A percentile compares a stretch with the other conserved stretches of the same genome.
phyloP scores from a whole-genome alignment of 2,329 filamentous ascomycete genomes.

The Zymoseptoria passerinii region DNA sequence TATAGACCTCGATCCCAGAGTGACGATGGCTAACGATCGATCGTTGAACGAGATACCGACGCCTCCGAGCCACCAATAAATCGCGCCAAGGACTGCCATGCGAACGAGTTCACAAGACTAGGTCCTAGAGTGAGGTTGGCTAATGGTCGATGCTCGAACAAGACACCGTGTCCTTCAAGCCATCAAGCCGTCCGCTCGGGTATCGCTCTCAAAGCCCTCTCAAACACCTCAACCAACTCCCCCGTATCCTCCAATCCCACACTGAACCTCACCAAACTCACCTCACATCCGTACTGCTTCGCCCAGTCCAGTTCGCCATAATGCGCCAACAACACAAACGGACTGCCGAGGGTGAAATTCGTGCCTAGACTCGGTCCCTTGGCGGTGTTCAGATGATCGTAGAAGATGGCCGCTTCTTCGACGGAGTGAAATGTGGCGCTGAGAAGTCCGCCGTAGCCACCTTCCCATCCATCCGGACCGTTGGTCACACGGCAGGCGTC shows the following conservation, averaged over 20 bases:
- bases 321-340: constrained; percentile 86
- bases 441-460: constrained; percentile 79
- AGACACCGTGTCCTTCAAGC: too few species aligned
- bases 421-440: constrained; percentile 70
- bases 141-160: too few species aligned
- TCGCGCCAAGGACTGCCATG: too few species aligned
- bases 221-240: constrained; percentile 56
- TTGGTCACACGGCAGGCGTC: constrained; percentile 64
- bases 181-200: not conserved
- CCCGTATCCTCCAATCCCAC: constrained; percentile 76
- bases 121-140: too few species aligned
- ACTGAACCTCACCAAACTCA: constrained; percentile 73
- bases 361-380: constrained; percentile 94
- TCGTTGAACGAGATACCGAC: too few species aligned
- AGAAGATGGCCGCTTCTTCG: constrained; percentile 69
- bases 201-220: constrained; percentile 58
- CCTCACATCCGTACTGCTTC: constrained; percentile 69
- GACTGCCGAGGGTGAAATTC: constrained; percentile 77
- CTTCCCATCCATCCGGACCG: constrained; percentile 52
- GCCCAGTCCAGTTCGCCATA: constrained; percentile 92
- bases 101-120: too few species aligned
- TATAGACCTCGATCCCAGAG: too few species aligned
- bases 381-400: constrained; percentile 73
- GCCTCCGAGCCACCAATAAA: too few species aligned
- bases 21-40: too few species aligned